Conservation (phyloP, 2,329 filamentous ascomycete species). For the Ceratocystis harringtonii region DNA sequence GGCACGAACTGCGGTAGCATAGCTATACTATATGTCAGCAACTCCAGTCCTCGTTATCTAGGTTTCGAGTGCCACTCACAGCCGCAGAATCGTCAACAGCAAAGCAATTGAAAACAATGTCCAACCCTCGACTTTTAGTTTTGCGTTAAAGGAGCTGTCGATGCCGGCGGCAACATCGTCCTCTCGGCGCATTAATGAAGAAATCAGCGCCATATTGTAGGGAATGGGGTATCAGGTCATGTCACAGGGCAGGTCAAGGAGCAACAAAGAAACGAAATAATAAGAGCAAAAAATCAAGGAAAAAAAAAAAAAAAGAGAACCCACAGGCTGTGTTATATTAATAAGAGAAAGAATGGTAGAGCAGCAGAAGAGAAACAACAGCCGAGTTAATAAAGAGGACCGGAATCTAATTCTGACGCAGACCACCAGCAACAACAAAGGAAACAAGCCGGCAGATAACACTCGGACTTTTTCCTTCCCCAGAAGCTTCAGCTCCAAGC, state of each 20-base stretch:
- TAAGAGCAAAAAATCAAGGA: not conserved
- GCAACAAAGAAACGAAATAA: not conserved
- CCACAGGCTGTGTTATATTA: not conserved
- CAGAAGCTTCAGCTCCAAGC: conserved; percentile 1
- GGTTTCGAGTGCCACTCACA: conserved; percentile 7
- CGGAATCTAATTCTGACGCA: not conserved
- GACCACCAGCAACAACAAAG: not conserved
- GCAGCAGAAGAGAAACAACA: not conserved
- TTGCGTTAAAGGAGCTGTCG: conserved; percentile 11
- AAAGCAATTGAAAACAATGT: conserved; percentile 14
- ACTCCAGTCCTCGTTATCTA: not conserved
- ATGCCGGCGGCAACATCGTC: conserved; percentile 14
- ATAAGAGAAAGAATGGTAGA: not conserved
- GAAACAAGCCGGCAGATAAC: not conserved
- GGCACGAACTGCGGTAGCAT: conserved; percentile 13
- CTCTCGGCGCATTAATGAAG: conserved; percentile 2
- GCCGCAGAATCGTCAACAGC: conserved; percentile 10
- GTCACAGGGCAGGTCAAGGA: not conserved
- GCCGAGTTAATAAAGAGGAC: not conserved
- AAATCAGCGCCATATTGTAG: conserved; percentile 3
- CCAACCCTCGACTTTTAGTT: conserved; percentile 13
- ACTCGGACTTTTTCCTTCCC: not conserved
- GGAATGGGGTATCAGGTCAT: not conserved
- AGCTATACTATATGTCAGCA: conserved; percentile 6
- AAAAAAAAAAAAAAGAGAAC: not conserved